Evolutionary conservation across 805 yeast species (phyloP).

Genomic region (Ogataea glucozyma): DNA sequence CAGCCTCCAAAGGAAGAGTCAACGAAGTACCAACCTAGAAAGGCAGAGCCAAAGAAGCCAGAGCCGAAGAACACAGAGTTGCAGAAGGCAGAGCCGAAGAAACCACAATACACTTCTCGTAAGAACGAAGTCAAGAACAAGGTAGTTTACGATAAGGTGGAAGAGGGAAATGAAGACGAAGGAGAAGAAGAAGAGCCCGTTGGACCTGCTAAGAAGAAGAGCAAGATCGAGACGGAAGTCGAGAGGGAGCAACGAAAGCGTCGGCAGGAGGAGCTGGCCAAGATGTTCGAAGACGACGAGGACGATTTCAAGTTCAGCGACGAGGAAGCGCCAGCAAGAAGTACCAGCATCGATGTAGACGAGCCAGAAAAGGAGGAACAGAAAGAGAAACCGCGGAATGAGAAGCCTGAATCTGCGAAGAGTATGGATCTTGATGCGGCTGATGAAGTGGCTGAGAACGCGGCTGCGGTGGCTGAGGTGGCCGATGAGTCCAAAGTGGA

Average conservation of each 20-base stretch:
- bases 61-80: conserved; percentile 8
- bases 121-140: conserved; percentile 17
- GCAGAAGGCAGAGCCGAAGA: conserved; percentile 3
- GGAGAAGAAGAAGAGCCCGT: conserved; percentile 8
- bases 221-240: conserved; percentile 18
- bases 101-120: conserved; percentile 20
- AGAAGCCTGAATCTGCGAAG: conserved; percentile 2
- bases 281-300: conserved; percentile 29
- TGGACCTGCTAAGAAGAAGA: conserved; percentile 21
- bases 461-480: background rate
- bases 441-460: background rate
- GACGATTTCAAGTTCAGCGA: conserved; percentile 12
- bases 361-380: conserved; percentile 16
- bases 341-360: conserved; percentile 1
- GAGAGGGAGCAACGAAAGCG: conserved; percentile 10
- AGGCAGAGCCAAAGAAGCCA: conserved; percentile 5
- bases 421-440: background rate
- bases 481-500: conserved; percentile 21
- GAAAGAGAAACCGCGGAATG: background rate
- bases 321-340: conserved; percentile 5
- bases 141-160: conserved; percentile 12
- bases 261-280: conserved; percentile 22
- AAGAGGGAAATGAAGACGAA: background rate
- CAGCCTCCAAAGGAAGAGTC: conserved; percentile 3
- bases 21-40: conserved; percentile 2